phyloP scores from a whole-genome alignment of 257 asterid genomes.

The Echites panduratus region DNA sequence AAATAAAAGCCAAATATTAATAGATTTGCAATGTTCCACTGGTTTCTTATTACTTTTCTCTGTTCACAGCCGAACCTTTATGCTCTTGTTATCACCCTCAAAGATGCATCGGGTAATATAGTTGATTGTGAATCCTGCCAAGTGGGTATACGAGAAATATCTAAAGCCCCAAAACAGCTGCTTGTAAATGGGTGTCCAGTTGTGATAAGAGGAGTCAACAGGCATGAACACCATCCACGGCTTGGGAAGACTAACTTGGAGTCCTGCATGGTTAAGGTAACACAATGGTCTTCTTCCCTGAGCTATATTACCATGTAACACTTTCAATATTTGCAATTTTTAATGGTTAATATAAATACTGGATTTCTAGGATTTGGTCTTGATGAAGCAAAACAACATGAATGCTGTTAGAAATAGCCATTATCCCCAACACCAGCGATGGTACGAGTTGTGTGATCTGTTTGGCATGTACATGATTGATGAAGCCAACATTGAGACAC shows the following conservation, averaged over 20 bases:
- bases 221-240: conserved; percentile 98
- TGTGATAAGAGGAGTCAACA: conserved; percentile 89
- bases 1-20: background rate
- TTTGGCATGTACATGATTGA: conserved; percentile 99
- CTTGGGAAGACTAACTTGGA: conserved; percentile 95
- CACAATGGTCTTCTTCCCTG: conserved; percentile 4
- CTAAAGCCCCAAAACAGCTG: conserved; percentile 81
- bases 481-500: conserved; percentile 98
- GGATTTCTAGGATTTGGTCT: conserved; percentile 66
- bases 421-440: conserved; percentile 91
- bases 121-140: conserved; percentile 93
- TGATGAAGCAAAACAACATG: conserved; percentile 90
- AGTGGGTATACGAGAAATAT: conserved; percentile 76
- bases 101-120: conserved; percentile 67
- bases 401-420: conserved; percentile 97
- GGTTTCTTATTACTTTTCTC: conserved; percentile 27
- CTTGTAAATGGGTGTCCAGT: conserved; percentile 92
- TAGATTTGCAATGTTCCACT: conserved; percentile 1
- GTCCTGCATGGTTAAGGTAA: conserved; percentile 95
- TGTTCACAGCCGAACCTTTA: conserved; percentile 84
- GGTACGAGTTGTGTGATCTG: conserved; percentile 96
- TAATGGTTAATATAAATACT: conserved; percentile 4
- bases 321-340: background rate
- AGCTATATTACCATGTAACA: background rate
- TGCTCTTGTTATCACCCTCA: conserved; percentile 81